A percentile compares a stretch with the other conserved stretches of the same genome.
These are phyloP conservation scores for Wickerhamomyces sp. DNA, from an alignment of 1,139 yeast genomes.

Conservation along the genomic window DNA sequence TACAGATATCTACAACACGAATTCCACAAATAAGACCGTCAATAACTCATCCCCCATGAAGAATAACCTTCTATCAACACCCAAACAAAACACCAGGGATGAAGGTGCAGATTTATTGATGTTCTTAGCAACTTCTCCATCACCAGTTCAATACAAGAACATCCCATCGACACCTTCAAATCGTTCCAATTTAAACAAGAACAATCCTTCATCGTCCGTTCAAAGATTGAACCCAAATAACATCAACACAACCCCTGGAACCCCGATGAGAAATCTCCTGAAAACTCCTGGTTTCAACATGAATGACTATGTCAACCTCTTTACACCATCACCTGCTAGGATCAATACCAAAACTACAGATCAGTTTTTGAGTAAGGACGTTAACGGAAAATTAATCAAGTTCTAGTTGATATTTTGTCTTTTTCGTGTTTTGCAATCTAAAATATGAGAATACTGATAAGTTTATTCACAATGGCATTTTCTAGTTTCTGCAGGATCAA, in stretches of 20 bases:
- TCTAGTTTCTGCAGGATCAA: too few relatives aligned
- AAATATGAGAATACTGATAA: too few relatives aligned
- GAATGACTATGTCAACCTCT: constrained; percentile 63
- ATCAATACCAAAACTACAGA: constrained; percentile 15
- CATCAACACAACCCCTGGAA: constrained; percentile 22
- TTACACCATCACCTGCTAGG: constrained; percentile 17
- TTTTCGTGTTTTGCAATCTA: too few relatives aligned
- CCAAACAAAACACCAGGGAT: constrained; percentile 38
- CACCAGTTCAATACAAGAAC: constrained; percentile 39
- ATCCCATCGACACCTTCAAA: constrained; percentile 21
- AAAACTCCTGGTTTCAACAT: constrained; percentile 76
- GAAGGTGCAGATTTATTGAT: constrained; percentile 82
- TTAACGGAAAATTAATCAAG: constrained; percentile 23
- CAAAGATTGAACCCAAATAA: not conserved
- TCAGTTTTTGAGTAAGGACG: constrained; percentile 16
- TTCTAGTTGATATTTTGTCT: constrained; percentile 14
- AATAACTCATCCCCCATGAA: constrained; percentile 17
- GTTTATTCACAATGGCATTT: too few relatives aligned
- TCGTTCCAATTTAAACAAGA: constrained; percentile 4
- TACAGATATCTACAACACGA: constrained; percentile 20
- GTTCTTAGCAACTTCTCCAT: constrained; percentile 83
- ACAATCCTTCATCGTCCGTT: constrained; percentile 11
- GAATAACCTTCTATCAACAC: constrained; percentile 14
- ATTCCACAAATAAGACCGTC: constrained; percentile 24
- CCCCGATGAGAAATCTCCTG: constrained; percentile 26